Base-by-base conservation (phyloP, 257 asterid species). In the Forsythia suspensa region DNA sequence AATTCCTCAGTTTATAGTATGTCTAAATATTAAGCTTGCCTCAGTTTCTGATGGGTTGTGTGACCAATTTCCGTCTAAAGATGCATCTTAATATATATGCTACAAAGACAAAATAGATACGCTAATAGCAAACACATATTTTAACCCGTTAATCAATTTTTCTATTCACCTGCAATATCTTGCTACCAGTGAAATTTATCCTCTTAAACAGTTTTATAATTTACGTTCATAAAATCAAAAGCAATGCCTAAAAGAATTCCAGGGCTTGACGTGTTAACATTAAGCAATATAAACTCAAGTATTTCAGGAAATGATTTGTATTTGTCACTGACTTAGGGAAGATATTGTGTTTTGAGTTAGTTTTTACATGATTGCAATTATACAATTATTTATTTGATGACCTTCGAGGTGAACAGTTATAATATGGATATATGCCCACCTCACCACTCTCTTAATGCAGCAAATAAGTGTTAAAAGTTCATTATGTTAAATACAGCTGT, bases 241-340 rank as follows among this genome's bases (percentile, higher is more conserved):
- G 37, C 68, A 59, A 55, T 55, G 8, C 65, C 65, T 55, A 18
- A 55, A 5, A 18, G 18, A 46, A 18, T 40, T 36, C 75, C 51
- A 39, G 63, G 61, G 76, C 43, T 57, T 11, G 41, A 46, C 12
- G 55, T 39, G 38, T 71, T 67, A 70, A 21, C 36, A 75, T 40
- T 67, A n/a, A 67, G 44, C 70, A 55, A 24, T 38, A 63, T 65
- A 83, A 66, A 76, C 67, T 44, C 68, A 76, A 75, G 79, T 65
- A 43, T 13, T 52, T 55, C 34, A 20, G 48, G 15, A 21, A 44
- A 34, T 15, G 59, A n/a, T 42, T 76, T 69, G 72, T 46, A 71
- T 20, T 46, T 40, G 13, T 66, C 38, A 11, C 29, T 13, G 4
- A 71, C n/a, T 51, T 48, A 36, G 12, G 12, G 18, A 21, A 34